phyloP scores from a whole-genome alignment of 1,284 basidiomycete species.

The Lentinus polychrous region DNA sequence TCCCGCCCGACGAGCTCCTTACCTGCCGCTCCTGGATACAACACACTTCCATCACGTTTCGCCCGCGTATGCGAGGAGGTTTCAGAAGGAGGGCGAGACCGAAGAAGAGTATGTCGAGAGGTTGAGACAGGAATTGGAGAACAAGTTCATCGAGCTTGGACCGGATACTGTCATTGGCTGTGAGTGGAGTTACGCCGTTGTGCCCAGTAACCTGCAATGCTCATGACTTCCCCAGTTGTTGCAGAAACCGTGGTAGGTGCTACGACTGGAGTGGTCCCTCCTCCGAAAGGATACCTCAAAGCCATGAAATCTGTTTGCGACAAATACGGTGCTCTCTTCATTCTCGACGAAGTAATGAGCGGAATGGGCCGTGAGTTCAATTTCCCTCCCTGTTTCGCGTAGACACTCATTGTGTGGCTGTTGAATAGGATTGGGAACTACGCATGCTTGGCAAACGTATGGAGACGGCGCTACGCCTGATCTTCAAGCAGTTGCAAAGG shows the following conservation, averaged over 20 bases:
- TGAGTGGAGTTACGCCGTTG: conserved; percentile 26
- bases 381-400: not conserved
- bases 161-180: conserved; percentile 76
- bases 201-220: not conserved
- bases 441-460: conserved; percentile 81
- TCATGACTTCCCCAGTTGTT: conserved; percentile 44
- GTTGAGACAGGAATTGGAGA: conserved; percentile 72
- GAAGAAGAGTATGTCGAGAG: conserved; percentile 75
- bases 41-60: conserved; percentile 74
- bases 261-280: conserved; percentile 66
- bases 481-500: conserved; percentile 81
- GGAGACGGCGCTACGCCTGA: conserved; percentile 74
- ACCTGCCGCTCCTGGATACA: conserved; percentile 54
- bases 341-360: conserved; percentile 83
- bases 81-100: conserved; percentile 59
- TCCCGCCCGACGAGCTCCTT: conserved; percentile 59
- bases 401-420: not conserved
- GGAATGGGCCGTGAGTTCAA: conserved; percentile 71
- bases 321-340: conserved; percentile 80
- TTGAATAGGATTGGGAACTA: conserved; percentile 72
- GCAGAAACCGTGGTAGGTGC: conserved; percentile 84
- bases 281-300: conserved; percentile 76
- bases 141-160: conserved; percentile 76
- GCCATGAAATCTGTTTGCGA: conserved; percentile 85
- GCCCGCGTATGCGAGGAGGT: conserved; percentile 79